Percentiles rank a stretch among this genome's conserved stretches.
Conservation (phyloP, 805 yeast genomes). For the Teunomyces panamensis region DNA sequence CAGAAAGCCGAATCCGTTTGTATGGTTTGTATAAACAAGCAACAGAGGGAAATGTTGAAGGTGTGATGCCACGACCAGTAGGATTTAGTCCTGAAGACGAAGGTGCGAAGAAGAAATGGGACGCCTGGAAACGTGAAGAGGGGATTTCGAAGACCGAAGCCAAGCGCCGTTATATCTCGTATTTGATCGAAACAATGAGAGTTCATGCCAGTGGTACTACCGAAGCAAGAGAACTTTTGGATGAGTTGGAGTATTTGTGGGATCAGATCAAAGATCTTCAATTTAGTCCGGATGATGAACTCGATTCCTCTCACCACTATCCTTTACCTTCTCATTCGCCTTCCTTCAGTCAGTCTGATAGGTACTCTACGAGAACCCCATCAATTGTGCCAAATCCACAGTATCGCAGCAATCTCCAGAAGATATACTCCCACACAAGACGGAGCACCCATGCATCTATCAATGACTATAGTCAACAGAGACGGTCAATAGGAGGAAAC, state of each 20-base stretch:
- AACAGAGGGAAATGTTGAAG: slow-evolving; percentile 79
- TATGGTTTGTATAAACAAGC: slow-evolving; percentile 89
- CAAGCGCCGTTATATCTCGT: slow-evolving; percentile 64
- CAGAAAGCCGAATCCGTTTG: slow-evolving; percentile 60
- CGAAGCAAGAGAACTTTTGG: slow-evolving; percentile 62
- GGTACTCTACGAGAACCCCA: slow-evolving; percentile 37
- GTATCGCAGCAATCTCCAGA: slow-evolving; percentile 35
- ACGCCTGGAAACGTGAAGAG: slow-evolving; percentile 77
- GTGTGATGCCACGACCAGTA: slow-evolving; percentile 62
- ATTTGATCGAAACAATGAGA: slow-evolving; percentile 69
- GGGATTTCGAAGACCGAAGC: slow-evolving; percentile 72
- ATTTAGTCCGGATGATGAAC: slow-evolving; percentile 29
- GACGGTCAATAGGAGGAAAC: slow-evolving; percentile 15
- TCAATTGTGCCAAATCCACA: slow-evolving; percentile 23
- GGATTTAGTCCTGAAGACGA: slow-evolving; percentile 62
- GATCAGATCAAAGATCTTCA: slow-evolving; percentile 59
- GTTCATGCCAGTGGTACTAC: slow-evolving; percentile 63
- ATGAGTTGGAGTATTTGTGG: slow-evolving; percentile 73
- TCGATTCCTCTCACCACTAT: slow-evolving; percentile 14
- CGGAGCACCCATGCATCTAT: slow-evolving; percentile 33
- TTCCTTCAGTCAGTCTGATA: slow-evolving; percentile 34
- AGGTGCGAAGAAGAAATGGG: slow-evolving; percentile 73
- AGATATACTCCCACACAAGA: slow-evolving; percentile 43
- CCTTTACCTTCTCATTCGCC: slow-evolving; percentile 34
- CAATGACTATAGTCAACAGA: slow-evolving; percentile 35